Evolutionary conservation across 306 rosid species (phyloP).

Genomic region (Cyclanthera cordifolia): DNA sequence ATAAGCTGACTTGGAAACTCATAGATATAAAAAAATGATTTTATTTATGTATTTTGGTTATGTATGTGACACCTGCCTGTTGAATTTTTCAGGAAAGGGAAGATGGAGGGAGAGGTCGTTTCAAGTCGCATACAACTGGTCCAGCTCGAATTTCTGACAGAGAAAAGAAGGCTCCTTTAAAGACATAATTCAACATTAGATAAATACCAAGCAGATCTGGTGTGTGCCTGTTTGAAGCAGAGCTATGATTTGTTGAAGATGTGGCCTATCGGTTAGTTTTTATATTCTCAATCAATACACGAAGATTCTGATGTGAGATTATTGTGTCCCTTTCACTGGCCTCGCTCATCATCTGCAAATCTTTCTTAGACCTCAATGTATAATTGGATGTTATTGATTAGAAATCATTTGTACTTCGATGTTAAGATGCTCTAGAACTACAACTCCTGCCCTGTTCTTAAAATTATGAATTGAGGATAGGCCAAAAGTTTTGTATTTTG

Average conservation of each 20-base stretch:
- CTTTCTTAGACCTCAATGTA: conserved; percentile 8
- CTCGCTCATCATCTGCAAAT: neutral
- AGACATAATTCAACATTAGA: conserved; percentile 27
- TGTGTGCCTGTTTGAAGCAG: conserved; percentile 16
- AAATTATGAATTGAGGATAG: neutral
- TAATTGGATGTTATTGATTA: conserved; percentile 11
- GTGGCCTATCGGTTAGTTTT: conserved; percentile 2
- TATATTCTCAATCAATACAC: neutral
- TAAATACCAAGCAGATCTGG: conserved; percentile 9
- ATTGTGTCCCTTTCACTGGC: neutral
- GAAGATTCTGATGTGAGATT: conserved; percentile 9
- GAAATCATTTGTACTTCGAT: neutral
- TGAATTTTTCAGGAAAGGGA: conserved; percentile 57
- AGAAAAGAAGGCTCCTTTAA: conserved; percentile 95
- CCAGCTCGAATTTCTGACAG: conserved; percentile 94
- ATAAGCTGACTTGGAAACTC: too few species aligned
- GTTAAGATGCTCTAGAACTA: neutral
- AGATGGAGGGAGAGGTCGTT: conserved; percentile 91
- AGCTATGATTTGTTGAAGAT: neutral
- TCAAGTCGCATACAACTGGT: conserved; percentile 80
- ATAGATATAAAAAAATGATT: too few species aligned
- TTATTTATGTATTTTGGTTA: neutral
- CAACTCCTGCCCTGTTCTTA: neutral
- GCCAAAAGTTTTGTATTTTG: conserved; percentile 1
- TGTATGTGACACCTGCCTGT: neutral